Evolutionary conservation across 441 rosid genomes (phyloP), one percentile per base, ranked within the genome.

Genomic region (Isatis lusitanica): DNA sequence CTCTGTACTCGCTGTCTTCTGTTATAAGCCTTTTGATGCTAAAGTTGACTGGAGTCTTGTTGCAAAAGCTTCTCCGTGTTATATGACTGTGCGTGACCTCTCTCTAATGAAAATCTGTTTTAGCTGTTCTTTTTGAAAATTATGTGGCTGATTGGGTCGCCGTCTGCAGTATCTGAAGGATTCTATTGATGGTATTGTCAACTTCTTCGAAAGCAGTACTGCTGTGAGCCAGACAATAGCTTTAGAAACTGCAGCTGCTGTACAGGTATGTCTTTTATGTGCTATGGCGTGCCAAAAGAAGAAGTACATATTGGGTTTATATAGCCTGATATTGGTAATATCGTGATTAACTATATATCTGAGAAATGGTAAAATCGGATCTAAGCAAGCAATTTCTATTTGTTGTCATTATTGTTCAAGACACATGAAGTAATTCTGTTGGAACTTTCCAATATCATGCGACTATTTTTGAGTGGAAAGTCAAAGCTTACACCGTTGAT

Each of bases 11-110:
- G 98, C 93, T 56, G 83, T 83, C 73, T 96, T 96, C 82, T 79
- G 88, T 77, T 93, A 93, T 80, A 96, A 96, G 86, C 99, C 99
- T 43, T 92, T 93, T 77, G 98, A 90, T 81, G 90, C 86, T 68
- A 83, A 93, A 80, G 97, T 96, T 71, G 99, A 96, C 81, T 96
- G 99, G 99, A 93, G 98, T 82, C 74, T 93, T 97, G 83, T 83
- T 66, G 95, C 89, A 47, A 96, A 87, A 85, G 99, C 99, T 78
- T 90, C 99, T 79, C 98, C 99, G 30, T 93, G 99, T 84, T 92
- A 96, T 80, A 83, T 89, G 88, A 96, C 97, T 63, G 99, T 96
- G 82, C 40, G 94, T 70, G 55, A 73, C 72, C 44, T 64, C 69
- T 64, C 56, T 57, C 80, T 74, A 51, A 61, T n/a, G 50, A 68